A percentile compares a stretch with the other conserved stretches of the same genome.
These are phyloP conservation scores for Manihot esculenta DNA, from an alignment of 441 rosid species.

Conservation along the genomic window DNA sequence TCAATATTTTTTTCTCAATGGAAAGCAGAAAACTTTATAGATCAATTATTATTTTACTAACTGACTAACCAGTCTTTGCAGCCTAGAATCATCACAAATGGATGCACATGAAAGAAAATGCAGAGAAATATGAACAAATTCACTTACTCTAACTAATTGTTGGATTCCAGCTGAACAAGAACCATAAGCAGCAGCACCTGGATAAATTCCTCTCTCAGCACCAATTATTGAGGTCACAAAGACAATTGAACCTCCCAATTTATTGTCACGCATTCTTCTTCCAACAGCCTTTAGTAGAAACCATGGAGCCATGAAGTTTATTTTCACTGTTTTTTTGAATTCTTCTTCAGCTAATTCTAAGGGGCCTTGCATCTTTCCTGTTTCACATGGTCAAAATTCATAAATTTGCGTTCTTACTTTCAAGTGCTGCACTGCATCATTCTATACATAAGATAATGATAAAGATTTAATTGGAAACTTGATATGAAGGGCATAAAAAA, in stretches of 20 bases:
- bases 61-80: neutral
- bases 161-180: slow-evolving; percentile 71
- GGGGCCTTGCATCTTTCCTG: slow-evolving; percentile 74
- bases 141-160: slow-evolving; percentile 71
- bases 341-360: slow-evolving; percentile 56
- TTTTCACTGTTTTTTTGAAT: slow-evolving; percentile 48
- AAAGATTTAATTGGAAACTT: neutral
- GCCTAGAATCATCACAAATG: neutral
- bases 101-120: neutral
- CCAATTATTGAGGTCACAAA: slow-evolving; percentile 65
- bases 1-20: too few relatives aligned
- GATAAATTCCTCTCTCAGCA: slow-evolving; percentile 72
- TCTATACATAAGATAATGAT: neutral
- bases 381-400: slow-evolving; percentile 14
- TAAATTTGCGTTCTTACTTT: slow-evolving; percentile 11
- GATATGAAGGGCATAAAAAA: too few relatives aligned
- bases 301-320: slow-evolving; percentile 81
- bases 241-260: slow-evolving; percentile 68
- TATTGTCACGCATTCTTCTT: slow-evolving; percentile 52
- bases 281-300: slow-evolving; percentile 76
- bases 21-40: too few relatives aligned
- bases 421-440: neutral
- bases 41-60: too few relatives aligned
- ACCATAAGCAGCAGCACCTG: slow-evolving; percentile 77
- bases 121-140: neutral